Percentiles rank a stretch among this genome's conserved stretches.
Evolutionary conservation across 1,284 basidiomycete species (phyloP).

Genomic region (Malassezia obtusa): DNA sequence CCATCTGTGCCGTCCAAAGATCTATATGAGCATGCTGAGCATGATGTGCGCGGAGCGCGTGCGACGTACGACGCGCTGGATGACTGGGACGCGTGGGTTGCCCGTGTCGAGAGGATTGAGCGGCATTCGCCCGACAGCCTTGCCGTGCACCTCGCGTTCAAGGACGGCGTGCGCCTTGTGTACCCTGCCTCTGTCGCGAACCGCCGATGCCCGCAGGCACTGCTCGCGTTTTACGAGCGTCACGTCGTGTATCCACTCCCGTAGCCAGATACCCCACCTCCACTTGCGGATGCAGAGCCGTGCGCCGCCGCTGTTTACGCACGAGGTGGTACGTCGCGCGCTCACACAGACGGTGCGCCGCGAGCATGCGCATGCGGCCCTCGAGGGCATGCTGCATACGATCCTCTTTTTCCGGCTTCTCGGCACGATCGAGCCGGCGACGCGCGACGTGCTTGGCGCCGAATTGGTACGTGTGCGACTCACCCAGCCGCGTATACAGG

Average conservation of each 20-base stretch:
- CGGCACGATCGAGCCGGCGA: conserved; percentile 5
- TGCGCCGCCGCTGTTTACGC: conserved; percentile 7
- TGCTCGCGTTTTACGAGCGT: conserved; percentile 8
- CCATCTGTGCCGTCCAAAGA: too few species aligned
- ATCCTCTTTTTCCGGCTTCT: conserved; percentile 13
- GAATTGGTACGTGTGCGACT: conserved; percentile 2
- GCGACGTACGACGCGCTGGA: neutral
- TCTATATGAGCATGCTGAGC: too few species aligned
- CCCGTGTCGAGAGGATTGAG: neutral
- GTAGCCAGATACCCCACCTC: conserved; percentile 1
- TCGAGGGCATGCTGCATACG: conserved; percentile 10
- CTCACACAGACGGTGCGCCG: conserved; percentile 5
- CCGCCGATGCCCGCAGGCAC: conserved; percentile 3
- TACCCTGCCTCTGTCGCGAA: neutral
- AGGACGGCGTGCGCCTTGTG: neutral
- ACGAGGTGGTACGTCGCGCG: conserved; percentile 9
- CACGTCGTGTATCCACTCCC: neutral
- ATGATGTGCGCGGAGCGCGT: too few species aligned
- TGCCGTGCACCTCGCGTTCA: neutral
- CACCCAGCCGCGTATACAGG: conserved; percentile 8
- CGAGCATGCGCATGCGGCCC: neutral
- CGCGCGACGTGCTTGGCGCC: neutral
- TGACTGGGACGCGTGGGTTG: neutral
- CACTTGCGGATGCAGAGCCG: neutral
- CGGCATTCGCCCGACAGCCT: neutral